phyloP scores from a whole-genome alignment of 768 basidiomycete genomes.

The Lentinula sp. region DNA sequence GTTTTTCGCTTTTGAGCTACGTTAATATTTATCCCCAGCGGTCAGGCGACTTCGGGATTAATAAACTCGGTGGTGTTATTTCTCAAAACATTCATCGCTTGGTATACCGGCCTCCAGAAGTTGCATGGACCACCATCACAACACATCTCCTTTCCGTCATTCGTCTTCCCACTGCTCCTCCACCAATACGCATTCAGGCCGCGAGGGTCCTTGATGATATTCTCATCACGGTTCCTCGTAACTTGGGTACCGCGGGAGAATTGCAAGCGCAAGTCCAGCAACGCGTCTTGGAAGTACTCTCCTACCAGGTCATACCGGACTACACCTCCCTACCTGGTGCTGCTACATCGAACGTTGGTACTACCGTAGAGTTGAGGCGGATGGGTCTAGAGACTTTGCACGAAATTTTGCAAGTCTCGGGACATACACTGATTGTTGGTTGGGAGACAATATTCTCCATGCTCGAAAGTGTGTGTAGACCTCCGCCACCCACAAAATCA shows the following conservation, averaged over 20 bases:
- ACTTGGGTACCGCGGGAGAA: constrained; percentile 53
- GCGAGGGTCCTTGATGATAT: constrained; percentile 84
- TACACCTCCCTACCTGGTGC: constrained; percentile 14
- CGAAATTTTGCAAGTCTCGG: constrained; percentile 85
- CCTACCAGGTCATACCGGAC: constrained; percentile 66
- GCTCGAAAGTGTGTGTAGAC: constrained; percentile 81
- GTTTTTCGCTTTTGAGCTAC: not conserved
- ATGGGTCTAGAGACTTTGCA: constrained; percentile 90
- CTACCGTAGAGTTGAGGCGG: constrained; percentile 70
- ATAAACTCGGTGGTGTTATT: constrained; percentile 74
- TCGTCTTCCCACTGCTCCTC: constrained; percentile 62
- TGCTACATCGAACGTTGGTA: constrained; percentile 29
- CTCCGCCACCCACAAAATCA: constrained; percentile 31
- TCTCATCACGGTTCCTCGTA: constrained; percentile 65
- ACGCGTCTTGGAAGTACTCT: constrained; percentile 80
- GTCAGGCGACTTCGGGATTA: constrained; percentile 92
- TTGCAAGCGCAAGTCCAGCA: constrained; percentile 69
- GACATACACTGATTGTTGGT: constrained; percentile 86
- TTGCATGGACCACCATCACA: constrained; percentile 83
- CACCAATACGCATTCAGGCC: constrained; percentile 81
- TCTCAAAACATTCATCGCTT: constrained; percentile 84
- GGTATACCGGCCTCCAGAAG: constrained; percentile 72
- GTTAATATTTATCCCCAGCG: constrained; percentile 38
- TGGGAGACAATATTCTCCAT: constrained; percentile 95
- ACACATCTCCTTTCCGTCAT: constrained; percentile 76